Base-by-base conservation (phyloP, 192 early-diverging fungal species). In the Backusella mclennaniae region DNA sequence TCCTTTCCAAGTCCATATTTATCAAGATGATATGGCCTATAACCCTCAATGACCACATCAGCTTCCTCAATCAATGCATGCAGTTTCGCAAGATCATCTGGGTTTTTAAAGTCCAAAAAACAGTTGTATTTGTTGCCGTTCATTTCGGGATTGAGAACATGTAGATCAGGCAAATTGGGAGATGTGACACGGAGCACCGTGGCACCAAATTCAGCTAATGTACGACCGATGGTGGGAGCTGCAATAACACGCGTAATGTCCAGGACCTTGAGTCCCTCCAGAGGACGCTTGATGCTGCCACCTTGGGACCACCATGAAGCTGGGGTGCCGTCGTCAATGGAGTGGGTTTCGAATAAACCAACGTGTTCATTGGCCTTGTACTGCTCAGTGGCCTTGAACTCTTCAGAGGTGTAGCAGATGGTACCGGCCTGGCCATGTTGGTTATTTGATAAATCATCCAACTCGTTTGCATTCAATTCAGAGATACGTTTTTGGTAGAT, bases 201-300 rank as follows among this genome's bases (percentile, higher is more conserved):
- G 9, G 73, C 73, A 36, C 73, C 73, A 36, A 52, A 74, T 29
- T 74, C 56, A 14, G 73, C 73, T 21, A 74, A n/a, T 41, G 73
- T 66, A 31, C 73, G 73, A 8, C 52, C 56, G 6, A 74, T 49
- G 1, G 73, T 21, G 12, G 73, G 73, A 17, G 73, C 73, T 33
- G 73, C 73, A 74, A 74, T 74, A 6, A 74, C 35, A 66, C 73
- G 73, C 12, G 73, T 74, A 39, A 74, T 29, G 17, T 74, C 73
- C 0, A 74, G 36, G 4, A 74, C 73, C 33, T 67, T 74, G 53
- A 74, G 73, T 36, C 73, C 73, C n/a, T 39, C 73, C 12, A 74
- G 31, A 15, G 73, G 73, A 23, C 73, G 73, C 21, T 29, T n/a
- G 14, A 66, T 59, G 7, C 41, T 63, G 1, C 59, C 73, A 1